Conservation (phyloP, 371 early-diverging fungal genomes). For the Mucor racemosus region DNA sequence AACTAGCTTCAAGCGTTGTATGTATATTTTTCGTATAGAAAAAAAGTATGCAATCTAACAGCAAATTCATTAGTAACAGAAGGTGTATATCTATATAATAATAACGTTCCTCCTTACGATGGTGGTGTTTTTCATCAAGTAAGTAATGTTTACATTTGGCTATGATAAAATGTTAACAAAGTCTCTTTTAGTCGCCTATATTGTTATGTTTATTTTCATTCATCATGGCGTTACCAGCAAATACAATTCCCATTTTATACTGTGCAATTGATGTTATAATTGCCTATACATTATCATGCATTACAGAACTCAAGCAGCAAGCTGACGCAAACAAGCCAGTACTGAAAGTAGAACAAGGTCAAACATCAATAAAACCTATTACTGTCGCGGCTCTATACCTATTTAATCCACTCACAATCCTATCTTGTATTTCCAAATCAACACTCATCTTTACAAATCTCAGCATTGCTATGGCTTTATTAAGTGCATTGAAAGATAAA, state of each 20-base stretch:
- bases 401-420: slow-evolving; percentile 83
- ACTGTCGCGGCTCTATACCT: slow-evolving; percentile 69
- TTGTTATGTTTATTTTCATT: slow-evolving; percentile 73
- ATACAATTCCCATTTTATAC: slow-evolving; percentile 63
- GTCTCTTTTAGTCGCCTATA: slow-evolving; percentile 71
- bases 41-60: neutral
- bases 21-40: slow-evolving; percentile 1
- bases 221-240: slow-evolving; percentile 54
- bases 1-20: slow-evolving; percentile 84
- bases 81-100: slow-evolving; percentile 80
- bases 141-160: neutral
- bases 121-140: slow-evolving; percentile 90
- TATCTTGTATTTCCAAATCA: slow-evolving; percentile 76
- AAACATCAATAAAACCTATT: slow-evolving; percentile 32
- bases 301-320: slow-evolving; percentile 54
- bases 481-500: slow-evolving; percentile 63
- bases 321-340: slow-evolving; percentile 20
- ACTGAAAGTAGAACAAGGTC: slow-evolving; percentile 33
- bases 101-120: slow-evolving; percentile 86
- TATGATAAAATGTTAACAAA: neutral
- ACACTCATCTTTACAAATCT: slow-evolving; percentile 78
- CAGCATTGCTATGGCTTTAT: slow-evolving; percentile 68
- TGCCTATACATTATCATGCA: slow-evolving; percentile 58
- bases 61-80: slow-evolving; percentile 71
- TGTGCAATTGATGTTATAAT: slow-evolving; percentile 65